Evolutionary conservation across 768 basidiomycete species (phyloP).

Genomic region (Plicaturopsis crispa): DNA sequence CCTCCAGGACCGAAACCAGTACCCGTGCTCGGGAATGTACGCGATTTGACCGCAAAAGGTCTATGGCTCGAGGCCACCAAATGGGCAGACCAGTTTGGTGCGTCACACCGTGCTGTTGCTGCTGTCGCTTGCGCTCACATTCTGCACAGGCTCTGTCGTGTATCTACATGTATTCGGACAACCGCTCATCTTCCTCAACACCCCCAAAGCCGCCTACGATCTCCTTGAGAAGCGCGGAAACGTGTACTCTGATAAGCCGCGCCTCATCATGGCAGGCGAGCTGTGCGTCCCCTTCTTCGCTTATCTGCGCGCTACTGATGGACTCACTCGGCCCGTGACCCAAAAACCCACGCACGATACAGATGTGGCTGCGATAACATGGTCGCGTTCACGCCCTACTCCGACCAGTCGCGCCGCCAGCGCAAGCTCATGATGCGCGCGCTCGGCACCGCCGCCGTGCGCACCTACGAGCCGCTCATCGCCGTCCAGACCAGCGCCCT

Average conservation of each 20-base stretch:
- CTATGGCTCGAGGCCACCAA: slow-evolving; percentile 55
- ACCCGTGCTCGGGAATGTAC: slow-evolving; percentile 58
- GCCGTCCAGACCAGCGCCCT: slow-evolving; percentile 49
- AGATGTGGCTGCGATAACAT: slow-evolving; percentile 61
- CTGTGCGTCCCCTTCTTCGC: slow-evolving; percentile 35
- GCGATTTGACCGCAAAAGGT: slow-evolving; percentile 51
- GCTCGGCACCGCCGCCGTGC: slow-evolving; percentile 43
- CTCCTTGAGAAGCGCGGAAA: slow-evolving; percentile 63
- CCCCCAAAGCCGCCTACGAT: slow-evolving; percentile 48
- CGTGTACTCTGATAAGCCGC: slow-evolving; percentile 71
- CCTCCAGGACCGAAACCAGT: slow-evolving; percentile 67
- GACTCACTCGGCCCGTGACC: not conserved
- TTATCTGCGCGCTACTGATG: not conserved
- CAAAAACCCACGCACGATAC: no score
- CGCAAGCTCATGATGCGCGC: slow-evolving; percentile 62
- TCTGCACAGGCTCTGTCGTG: slow-evolving; percentile 46
- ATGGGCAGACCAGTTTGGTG: slow-evolving; percentile 63
- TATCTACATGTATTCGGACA: slow-evolving; percentile 62
- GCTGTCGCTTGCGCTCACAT: slow-evolving; percentile 3
- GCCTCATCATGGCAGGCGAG: slow-evolving; percentile 62
- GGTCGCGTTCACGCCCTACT: slow-evolving; percentile 64
- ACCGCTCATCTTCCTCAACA: slow-evolving; percentile 61
- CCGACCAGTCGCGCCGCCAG: slow-evolving; percentile 55
- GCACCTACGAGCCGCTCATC: slow-evolving; percentile 50
- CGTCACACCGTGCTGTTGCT: slow-evolving; percentile 12